Base-by-base conservation (phyloP, 2,329 filamentous ascomycete genomes). In the Clarireedia homoeocarpa region DNA sequence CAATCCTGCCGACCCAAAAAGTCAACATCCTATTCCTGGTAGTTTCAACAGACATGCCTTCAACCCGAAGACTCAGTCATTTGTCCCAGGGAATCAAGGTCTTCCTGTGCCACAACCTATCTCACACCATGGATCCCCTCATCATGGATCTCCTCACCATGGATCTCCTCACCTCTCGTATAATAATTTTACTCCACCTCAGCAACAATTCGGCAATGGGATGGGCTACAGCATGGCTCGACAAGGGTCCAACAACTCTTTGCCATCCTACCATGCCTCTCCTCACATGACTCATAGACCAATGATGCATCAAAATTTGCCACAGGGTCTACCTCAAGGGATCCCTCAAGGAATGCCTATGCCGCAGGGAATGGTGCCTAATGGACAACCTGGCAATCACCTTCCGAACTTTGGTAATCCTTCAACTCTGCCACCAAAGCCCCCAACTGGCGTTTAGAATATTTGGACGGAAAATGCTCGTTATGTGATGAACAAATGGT, bases 21-120 rank as follows among this genome's bases (percentile, higher is more conserved):
- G 81, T 57, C 86, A 91, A 67, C 89, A 96, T 69, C 88, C 89
- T 5, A 84, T 95, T 56, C 89, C 90, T 14, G 89, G 89, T 38
- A 94, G 86, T 71, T 95, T 83, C 68, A 89, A 88, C 67, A 81
- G 91, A 57, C 89, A 90, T 65, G 83, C 87, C 12, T 96, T 97
- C 74, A 96, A 96, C 68, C 92, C 91, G 0, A 91, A 95, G 73
- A 96, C 89, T 15, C 89, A 95, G 67, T 88, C 91, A 0, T 96
- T 97, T 71, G 82, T 96, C 24, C 92, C 92, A 1, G 78, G 77
- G 51, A 75, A 81, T 59, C 75, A 71, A 60, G 73, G 75, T 69
- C 71, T 74, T 30, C 73, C 77, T 3, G 74, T 77, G 61, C 77
- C 75, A 42, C 72, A 70, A 48, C 60, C 66, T 3, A 64, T 69